Base-by-base conservation (phyloP, 2,329 filamentous ascomycete species). In the Neopestalotiopsis sp. region DNA sequence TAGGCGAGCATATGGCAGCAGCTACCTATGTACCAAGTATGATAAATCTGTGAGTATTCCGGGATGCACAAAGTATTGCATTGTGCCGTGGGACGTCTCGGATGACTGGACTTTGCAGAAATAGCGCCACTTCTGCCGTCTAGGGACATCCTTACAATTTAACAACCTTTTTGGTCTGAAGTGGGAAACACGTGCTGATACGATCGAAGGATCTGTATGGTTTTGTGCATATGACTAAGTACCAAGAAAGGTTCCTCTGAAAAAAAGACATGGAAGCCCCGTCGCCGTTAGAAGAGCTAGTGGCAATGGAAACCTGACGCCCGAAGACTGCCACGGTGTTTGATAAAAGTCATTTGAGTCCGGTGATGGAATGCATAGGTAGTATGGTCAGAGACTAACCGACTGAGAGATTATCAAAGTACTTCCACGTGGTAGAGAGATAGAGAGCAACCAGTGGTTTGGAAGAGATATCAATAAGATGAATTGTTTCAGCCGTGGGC, bases 401-500 rank as follows among this genome's bases (percentile, higher is more conserved):
- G 24, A 28, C 24, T 17, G 14, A 32, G 12, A 38, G 17, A 17
- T 40, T 6, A 32, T 34, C 59, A 62, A 24, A 62, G 59, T 38
- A 38, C 34, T 7, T 38, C 34, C 10, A 38, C 10, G n/a, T 38
- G 13, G 32, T 20, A 30, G 14, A 17, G 24, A 59, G 57, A 34
- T 13, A 17, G 24, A 59, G 57, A 34, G 30, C 13, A 12, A 17
- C 7, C 24, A 14, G 24, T 13, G 24, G 30, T 13, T 34, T 24
- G 57, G 13, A 30, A 34, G 17, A 30, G 12, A 59, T 24, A 59
- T 17, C 57, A 59, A 24, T 14, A 34, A 59, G 57, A 59, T 59
- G 57, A 59, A n/a, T 28, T 59, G 57, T 59, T 59, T 59, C 57
- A 59, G 57, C 24, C 57, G 57, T 59, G 24, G 57, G 24, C 57